Evolutionary conservation across 192 early-diverging fungal genomes (phyloP).

Genomic region (Linnemannia zychae): DNA sequence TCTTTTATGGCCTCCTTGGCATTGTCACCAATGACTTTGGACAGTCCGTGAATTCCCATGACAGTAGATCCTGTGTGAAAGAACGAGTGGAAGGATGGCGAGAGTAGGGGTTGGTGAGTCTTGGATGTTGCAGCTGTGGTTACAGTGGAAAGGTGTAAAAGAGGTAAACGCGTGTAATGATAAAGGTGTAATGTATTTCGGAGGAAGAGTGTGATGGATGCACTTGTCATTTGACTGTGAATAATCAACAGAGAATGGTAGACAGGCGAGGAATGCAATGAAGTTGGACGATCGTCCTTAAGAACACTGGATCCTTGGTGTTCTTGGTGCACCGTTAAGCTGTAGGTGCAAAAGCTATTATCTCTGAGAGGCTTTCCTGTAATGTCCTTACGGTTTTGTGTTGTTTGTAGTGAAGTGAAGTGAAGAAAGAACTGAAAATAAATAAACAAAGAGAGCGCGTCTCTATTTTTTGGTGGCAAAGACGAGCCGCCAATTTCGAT

Average conservation of each 20-base stretch:
- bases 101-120: background rate
- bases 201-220: background rate
- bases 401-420: background rate
- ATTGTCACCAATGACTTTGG: constrained; percentile 93
- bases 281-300: too few relatives aligned
- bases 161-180: background rate
- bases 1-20: constrained; percentile 87
- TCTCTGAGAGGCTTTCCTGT: background rate
- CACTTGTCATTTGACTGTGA: background rate
- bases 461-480: background rate
- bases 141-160: background rate
- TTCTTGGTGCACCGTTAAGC: too few relatives aligned
- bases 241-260: background rate
- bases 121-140: background rate
- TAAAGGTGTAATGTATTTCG: background rate
- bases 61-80: constrained; percentile 37
- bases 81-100: background rate
- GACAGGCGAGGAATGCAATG: too few relatives aligned
- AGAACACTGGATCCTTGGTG: background rate
- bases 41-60: constrained; percentile 91
- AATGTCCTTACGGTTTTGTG: background rate
- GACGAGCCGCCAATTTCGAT: background rate
- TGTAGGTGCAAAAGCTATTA: background rate
- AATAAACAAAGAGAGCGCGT: background rate
- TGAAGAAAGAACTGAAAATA: background rate